These are phyloP conservation scores for Silybum marianum DNA, from an alignment of 129 eudicot genomes.

Conservation along the genomic window DNA sequence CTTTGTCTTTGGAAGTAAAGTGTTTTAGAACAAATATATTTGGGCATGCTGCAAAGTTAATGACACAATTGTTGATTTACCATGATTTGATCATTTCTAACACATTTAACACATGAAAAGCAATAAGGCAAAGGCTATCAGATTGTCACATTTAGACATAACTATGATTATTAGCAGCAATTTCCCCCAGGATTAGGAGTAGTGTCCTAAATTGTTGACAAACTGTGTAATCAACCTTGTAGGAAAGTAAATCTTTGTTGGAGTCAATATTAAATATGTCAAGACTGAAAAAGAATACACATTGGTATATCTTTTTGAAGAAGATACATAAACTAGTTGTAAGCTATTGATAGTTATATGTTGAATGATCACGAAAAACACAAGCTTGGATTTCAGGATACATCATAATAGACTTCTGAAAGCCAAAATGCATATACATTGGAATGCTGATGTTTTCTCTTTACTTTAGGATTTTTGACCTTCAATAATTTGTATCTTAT, in stretches of 20 bases:
- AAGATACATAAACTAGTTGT: neutral
- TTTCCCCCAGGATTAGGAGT: neutral
- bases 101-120: neutral
- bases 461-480: neutral
- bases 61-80: constrained; percentile 8
- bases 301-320: neutral
- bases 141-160: neutral
- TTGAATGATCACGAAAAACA: neutral
- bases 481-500: neutral
- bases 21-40: neutral
- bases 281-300: constrained; percentile 4
- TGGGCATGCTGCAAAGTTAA: constrained; percentile 10
- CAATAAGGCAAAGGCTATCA: neutral
- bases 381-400: constrained; percentile 2
- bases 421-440: neutral
- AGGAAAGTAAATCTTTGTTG: neutral
- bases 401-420: neutral
- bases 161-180: neutral
- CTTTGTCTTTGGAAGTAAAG: neutral
- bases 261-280: neutral
- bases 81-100: neutral
- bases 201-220: constrained; percentile 7
- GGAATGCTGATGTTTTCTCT: neutral
- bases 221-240: neutral
- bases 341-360: constrained; percentile 6